Evolutionary conservation across 371 early-diverging fungal species (phyloP), one percentile per base, ranked within the genome.

Genomic region (Chytridium lagenaria): DNA sequence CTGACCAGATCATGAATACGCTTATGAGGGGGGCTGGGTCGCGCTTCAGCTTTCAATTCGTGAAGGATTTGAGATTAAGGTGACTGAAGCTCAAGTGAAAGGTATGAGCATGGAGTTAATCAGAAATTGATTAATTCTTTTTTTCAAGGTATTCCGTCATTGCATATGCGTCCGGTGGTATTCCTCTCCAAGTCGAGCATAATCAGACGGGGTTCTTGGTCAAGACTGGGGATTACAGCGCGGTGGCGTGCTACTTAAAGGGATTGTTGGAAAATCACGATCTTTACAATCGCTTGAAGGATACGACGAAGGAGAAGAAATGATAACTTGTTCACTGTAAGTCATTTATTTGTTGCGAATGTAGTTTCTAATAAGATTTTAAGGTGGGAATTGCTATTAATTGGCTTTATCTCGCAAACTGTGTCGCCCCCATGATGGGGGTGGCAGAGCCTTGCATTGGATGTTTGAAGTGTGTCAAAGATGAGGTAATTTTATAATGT

Each of bases 21-120:
- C 75, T 94, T 22, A 61, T 94, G 34, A 81, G 90, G 33, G 87
- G 90, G 33, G 90, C 93, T 76, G 87, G 71, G 87, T 92, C 26
- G 90, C 91, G 5, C 79, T 93, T 37, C 95, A 95, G 80, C 84
- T 95, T 10, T 93, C 93, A 0, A 89, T 89, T 50, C 87, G 93
- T 51, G 94, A 94, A 84, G 95, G 95, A 16, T 94, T 93, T 59
- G 94, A 95, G 80, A 89, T 95, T 84, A 95, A 95, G 80, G 92
- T 95, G n/a, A 94, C 94, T 1, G 95, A 95, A 71, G 88, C 92
- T 1, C 82, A 94, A 28, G 79, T 86, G 36, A 94, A 95, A 76
- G 87, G 82, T 72, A n/a, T 68, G 12, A 68, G 36, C 75, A 77
- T 80, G n/a, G 78, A 75, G 69, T 68, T 73, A 63, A n/a, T 55